phyloP scores from a whole-genome alignment of 352 stramenopile genomes.

The Lagenidium sp. region DNA sequence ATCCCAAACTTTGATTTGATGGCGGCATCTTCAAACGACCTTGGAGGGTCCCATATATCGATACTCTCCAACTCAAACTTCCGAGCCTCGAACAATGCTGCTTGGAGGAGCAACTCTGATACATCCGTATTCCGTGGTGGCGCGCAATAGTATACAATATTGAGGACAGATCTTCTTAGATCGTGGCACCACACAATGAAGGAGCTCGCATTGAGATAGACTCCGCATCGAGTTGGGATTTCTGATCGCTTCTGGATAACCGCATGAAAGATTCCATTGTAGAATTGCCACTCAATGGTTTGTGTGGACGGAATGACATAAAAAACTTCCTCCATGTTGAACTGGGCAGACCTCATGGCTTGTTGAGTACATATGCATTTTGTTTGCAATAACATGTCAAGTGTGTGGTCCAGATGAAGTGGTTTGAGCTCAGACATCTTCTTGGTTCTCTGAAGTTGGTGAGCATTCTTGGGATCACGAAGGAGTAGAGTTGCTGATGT shows the following conservation, averaged over 20 bases:
- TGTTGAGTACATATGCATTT: conserved; percentile 26
- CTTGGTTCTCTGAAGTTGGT: too few species aligned
- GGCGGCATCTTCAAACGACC: conserved; percentile 12
- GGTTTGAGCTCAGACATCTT: neutral
- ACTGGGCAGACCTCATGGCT: conserved; percentile 20
- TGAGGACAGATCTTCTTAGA: conserved; percentile 42
- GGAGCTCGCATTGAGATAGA: conserved; percentile 23
- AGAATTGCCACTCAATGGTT: conserved; percentile 63
- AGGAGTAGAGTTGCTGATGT: too few species aligned
- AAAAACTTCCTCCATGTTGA: conserved; percentile 28
- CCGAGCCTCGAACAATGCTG: conserved; percentile 2
- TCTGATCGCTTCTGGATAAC: conserved; percentile 17
- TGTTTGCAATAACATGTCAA: conserved; percentile 25
- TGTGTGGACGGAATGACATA: conserved; percentile 32
- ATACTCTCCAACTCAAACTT: conserved; percentile 2
- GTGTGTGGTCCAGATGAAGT: conserved; percentile 25
- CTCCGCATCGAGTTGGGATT: conserved; percentile 27
- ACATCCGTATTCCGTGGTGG: conserved; percentile 10
- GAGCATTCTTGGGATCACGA: too few species aligned
- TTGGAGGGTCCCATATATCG: conserved; percentile 47
- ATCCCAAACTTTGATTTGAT: conserved; percentile 30
- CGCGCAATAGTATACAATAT: conserved; percentile 34
- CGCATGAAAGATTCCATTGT: conserved; percentile 43
- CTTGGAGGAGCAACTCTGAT: conserved; percentile 14
- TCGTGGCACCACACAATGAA: conserved; percentile 66